Percentiles rank a stretch among this genome's conserved stretches.
Conservation (phyloP, 768 basidiomycete genomes). For the Pisolithus marmoratus region DNA sequence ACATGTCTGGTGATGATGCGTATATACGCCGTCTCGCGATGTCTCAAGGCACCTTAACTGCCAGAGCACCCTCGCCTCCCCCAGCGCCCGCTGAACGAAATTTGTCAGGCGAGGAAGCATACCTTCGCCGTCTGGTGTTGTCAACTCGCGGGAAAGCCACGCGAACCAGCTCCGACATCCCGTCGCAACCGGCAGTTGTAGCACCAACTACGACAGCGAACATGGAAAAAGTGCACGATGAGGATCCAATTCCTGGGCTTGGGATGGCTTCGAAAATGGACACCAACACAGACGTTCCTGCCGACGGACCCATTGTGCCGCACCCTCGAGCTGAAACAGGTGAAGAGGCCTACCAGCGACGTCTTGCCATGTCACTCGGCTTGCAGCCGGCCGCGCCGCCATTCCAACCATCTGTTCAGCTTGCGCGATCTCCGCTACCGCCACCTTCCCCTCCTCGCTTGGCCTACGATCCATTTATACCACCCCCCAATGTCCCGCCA, state of each 20-base stretch:
- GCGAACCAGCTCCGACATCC: background rate
- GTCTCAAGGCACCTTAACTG: constrained; percentile 35
- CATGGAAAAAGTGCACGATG: constrained; percentile 10
- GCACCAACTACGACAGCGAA: constrained; percentile 17
- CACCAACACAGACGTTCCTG: background rate
- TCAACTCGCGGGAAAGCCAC: constrained; percentile 31
- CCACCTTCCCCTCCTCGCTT: constrained; percentile 47
- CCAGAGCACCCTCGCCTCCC: constrained; percentile 22
- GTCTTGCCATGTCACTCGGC: constrained; percentile 50
- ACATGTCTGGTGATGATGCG: constrained; percentile 72
- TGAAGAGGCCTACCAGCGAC: constrained; percentile 64
- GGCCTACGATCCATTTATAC: constrained; percentile 69
- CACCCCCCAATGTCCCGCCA: constrained; percentile 54
- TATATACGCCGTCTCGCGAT: constrained; percentile 74
- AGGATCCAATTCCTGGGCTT: constrained; percentile 21
- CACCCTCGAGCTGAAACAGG: constrained; percentile 38
- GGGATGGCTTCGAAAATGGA: constrained; percentile 3
- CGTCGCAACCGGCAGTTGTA: constrained; percentile 8
- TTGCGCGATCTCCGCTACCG: constrained; percentile 19
- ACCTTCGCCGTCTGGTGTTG: constrained; percentile 69
- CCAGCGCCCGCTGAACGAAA: constrained; percentile 37
- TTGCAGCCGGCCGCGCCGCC: constrained; percentile 25
- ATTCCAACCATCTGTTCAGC: constrained; percentile 7
- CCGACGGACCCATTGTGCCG: background rate
- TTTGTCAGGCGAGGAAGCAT: constrained; percentile 76